Base-by-base conservation (phyloP, 2,329 filamentous ascomycete genomes). In the Neonectria punicea region DNA sequence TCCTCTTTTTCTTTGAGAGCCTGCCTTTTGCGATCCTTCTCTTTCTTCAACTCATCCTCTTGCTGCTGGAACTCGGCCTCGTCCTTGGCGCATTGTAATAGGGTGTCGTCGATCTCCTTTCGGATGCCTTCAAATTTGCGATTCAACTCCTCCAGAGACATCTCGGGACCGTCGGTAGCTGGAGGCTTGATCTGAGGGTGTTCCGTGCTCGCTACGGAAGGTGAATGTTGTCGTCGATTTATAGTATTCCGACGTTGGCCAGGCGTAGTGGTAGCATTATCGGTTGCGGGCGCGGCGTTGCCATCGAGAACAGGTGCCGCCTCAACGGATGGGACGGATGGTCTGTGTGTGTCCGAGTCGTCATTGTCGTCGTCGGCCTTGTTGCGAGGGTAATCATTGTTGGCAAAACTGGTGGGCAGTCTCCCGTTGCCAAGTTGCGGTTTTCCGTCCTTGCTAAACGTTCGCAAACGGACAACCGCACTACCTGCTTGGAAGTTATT, bases 401-500 rank as follows among this genome's bases (percentile, higher is more conserved):
- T 82, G 30, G 83, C 78, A 63, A 89, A 87, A 68, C 84, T 88
- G 22, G 86, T 84, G 2, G 87, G 86, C 16, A 89, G 74, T 30
- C 87, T 84, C 2, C 84, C 83, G 70, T 86, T 85, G 49, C 85
- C 87, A 16, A 90, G 80, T 43, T 86, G 82, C n/a, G 89, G 89
- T 32, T 86, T 86, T 59, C 88, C 89, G 78, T 91, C 89, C 71
- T 82, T 85, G 75, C 83, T 86, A 77, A 87, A 90, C 51, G 96
- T 98, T 72, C 92, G 89, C 59, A 99, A 84, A 59, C 96, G 92
- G 68, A 98, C 90, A 41, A 97, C 89, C 5, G 89, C 86, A 78
- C 96, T 98, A 41, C 93, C 92, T 1, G 94, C 93, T 76, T 97
- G 93, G 74, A 98, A 98, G 78, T 96, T 97, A 71, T 94, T 93